phyloP scores from a whole-genome alignment of 225 moss, liverwort and hornwort species.

The Bryum argenteum region DNA sequence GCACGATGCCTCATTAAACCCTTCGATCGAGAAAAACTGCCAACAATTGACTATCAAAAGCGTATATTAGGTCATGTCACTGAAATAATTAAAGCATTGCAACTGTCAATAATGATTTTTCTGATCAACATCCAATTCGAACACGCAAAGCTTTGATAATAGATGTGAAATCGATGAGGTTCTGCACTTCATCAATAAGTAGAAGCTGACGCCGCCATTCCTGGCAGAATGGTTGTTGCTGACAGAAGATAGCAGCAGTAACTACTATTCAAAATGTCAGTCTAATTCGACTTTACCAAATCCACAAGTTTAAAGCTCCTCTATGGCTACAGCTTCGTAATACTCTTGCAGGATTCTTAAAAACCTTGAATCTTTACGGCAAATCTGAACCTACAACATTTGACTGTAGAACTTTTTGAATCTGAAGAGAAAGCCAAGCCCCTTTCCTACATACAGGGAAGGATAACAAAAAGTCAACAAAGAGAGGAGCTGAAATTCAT shows the following conservation, averaged over 20 bases:
- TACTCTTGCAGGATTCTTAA: not conserved
- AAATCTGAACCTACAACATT: conserved; percentile 6
- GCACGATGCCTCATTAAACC: conserved; percentile 7
- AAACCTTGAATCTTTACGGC: not conserved
- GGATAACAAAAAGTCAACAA: not conserved
- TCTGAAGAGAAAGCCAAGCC: not conserved
- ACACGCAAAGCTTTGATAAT: not conserved
- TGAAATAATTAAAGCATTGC: not conserved
- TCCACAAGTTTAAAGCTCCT: conserved; percentile 4
- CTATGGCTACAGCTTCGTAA: conserved; percentile 1
- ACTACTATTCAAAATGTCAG: not conserved
- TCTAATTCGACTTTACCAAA: not conserved
- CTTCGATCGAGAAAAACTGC: not conserved
- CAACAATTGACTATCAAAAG: too few species aligned
- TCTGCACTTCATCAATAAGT: not conserved
- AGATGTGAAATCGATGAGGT: conserved; percentile 3
- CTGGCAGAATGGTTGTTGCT: conserved; percentile 2
- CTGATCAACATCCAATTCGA: not conserved
- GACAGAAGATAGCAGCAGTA: not conserved
- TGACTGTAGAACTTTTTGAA: not conserved
- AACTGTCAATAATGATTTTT: not conserved
- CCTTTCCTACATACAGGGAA: not conserved
- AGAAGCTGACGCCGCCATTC: not conserved
- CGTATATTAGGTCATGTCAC: conserved; percentile 7
- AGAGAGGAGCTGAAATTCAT: conserved; percentile 7